Evolutionary conservation across 768 basidiomycete species (phyloP), one percentile per base, ranked within the genome.

Genomic region (Hypholoma fasciculare): DNA sequence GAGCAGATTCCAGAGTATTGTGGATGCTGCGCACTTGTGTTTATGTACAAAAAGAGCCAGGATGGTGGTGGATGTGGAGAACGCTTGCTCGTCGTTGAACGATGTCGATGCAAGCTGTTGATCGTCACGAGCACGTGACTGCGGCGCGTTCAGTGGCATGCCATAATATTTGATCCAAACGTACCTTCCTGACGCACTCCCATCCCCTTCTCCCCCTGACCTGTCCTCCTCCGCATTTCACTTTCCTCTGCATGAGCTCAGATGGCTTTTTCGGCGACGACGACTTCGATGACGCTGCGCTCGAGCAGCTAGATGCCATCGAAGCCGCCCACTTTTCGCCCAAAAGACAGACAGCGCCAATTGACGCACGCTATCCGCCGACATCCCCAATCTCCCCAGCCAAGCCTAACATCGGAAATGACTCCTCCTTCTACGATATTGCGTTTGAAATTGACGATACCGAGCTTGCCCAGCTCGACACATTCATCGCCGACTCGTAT

Each of bases 191-290:
- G 2, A 9, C 30, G 9, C 30, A 34, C 30, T 37, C 38, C 40
- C 26, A 44, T 49, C 12, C 17, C 47, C 40, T 19, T 34, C 12
- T 12, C 39, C 46, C 49, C 9, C 47, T 20, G 50, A 37, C 7
- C 42, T 20, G 44, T 34, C 30, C 30, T 34, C 30, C 30, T 34
- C 30, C 30, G 7, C 23, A 20, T 52, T 51, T 40, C 23, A 20
- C 54, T 51, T 37, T 40, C 23, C n/a, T 30, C 57, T 40, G n/a
- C 40, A 90, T 92, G 89, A 89, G 85, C 76, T 90, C 88, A 37
- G 90, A 90, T 74, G 86, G 80, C 42, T 90, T 86, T 67, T 92
- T 89, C 67, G 82, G 61, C n/a, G 85, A 85, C 60, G 87, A 88
- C 30, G 80, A 77, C 51, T 66, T 88, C 39, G 82, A 91, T 70